Percentiles rank a stretch among this genome's conserved stretches.
These are phyloP conservation scores for Lithohypha guttulata DNA, from an alignment of 2,329 filamentous ascomycete species.

Conservation along the genomic window DNA sequence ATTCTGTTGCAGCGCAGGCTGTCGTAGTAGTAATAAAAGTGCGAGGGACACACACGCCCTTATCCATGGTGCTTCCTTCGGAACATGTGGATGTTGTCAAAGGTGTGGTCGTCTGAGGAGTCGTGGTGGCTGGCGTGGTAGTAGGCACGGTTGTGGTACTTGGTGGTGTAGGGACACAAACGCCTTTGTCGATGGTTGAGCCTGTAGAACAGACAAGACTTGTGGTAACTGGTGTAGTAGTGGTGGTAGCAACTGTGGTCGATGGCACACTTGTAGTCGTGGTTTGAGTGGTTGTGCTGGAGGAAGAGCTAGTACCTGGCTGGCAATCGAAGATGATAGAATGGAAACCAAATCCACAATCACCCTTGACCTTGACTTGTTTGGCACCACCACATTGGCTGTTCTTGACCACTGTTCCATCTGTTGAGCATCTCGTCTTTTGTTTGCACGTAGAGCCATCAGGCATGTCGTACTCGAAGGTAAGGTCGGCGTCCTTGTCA, in stretches of 20 bases:
- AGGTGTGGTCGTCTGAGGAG: constrained; percentile 4
- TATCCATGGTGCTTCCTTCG: constrained; percentile 1
- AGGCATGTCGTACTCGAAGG: constrained; percentile 80
- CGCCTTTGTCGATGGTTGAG: background rate
- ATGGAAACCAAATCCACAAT: constrained; percentile 64
- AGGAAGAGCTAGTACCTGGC: constrained; percentile 9
- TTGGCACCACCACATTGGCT: constrained; percentile 85
- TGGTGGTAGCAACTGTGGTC: background rate
- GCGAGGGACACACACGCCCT: constrained; percentile 5
- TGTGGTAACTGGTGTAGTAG: no score
- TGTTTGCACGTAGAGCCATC: constrained; percentile 77
- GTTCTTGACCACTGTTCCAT: constrained; percentile 65
- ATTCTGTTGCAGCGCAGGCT: background rate
- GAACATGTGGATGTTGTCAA: constrained; percentile 17
- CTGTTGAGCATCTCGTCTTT: constrained; percentile 53
- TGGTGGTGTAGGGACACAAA: background rate
- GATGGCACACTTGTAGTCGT: constrained; percentile 13
- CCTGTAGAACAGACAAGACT: background rate
- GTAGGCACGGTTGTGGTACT: background rate
- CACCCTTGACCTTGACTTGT: constrained; percentile 44
- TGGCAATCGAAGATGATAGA: constrained; percentile 64
- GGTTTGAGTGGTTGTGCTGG: constrained; percentile 4
- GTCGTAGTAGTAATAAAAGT: constrained; percentile 36
- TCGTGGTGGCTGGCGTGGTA: background rate
- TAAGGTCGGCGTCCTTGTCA: constrained; percentile 65